Evolutionary conservation across 768 basidiomycete species (phyloP), one percentile per base, ranked within the genome.

Genomic region (Amanita jacksonii): DNA sequence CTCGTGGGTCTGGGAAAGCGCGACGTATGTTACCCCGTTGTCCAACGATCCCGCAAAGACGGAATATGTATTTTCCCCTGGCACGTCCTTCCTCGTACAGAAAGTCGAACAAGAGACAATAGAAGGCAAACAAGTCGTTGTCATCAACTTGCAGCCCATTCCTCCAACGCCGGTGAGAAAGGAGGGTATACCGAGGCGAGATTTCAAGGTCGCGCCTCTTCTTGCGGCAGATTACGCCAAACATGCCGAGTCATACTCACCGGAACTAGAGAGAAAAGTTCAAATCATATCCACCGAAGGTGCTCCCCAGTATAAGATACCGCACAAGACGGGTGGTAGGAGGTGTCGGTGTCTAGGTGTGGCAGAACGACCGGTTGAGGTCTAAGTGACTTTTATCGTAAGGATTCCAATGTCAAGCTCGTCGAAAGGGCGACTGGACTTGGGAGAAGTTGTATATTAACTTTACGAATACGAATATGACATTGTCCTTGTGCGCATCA

Each of bases 21-120:
- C 42, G n/a, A 16, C 31, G 8, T 43, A 43, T 20, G 27, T 43
- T 13, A 43, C 42, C 19, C n/a, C n/a, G n/a, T n/a, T n/a, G n/a
- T n/a, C n/a, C n/a, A n/a, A n/a, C n/a, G n/a, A n/a, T n/a, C n/a
- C n/a, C n/a, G n/a, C n/a, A n/a, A n/a, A n/a, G n/a, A n/a, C n/a
- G n/a, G n/a, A n/a, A n/a, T n/a, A n/a, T n/a, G n/a, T n/a, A n/a
- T n/a, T n/a, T n/a, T n/a, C n/a, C n/a, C n/a, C n/a, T n/a, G n/a
- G n/a, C n/a, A n/a, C n/a, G n/a, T n/a, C n/a, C n/a, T n/a, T n/a
- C n/a, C n/a, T n/a, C n/a, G n/a, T n/a, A n/a, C n/a, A 18, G 19
- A 12, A 5, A 18, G 10, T 20, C 19, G 20, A 38, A 16, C 7
- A 13, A n/a, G 36, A 12, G 19, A 20, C 36, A 10, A 22, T 38